A percentile compares a stretch with the other conserved stretches of the same genome.
These are phyloP conservation scores for Suhomyces faveliae DNA, from an alignment of 805 yeast species.

Conservation along the genomic window DNA sequence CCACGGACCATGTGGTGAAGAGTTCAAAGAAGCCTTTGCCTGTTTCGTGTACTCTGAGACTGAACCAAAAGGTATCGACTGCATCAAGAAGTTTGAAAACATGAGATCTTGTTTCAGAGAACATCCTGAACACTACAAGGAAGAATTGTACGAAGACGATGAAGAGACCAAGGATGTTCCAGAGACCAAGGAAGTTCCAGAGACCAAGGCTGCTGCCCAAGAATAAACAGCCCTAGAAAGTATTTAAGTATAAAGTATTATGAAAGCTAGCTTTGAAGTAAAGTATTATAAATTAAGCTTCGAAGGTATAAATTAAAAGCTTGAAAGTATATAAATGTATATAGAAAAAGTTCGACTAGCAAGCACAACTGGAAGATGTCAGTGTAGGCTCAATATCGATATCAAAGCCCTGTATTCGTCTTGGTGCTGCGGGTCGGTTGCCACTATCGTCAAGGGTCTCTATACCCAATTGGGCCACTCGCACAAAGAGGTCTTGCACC, in stretches of 20 bases:
- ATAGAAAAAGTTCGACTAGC: constrained; percentile 9
- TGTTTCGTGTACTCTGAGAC: constrained; percentile 92
- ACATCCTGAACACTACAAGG: constrained; percentile 91
- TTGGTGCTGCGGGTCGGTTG: constrained; percentile 5
- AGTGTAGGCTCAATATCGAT: constrained; percentile 22
- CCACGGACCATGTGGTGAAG: constrained; percentile 96
- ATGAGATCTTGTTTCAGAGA: constrained; percentile 95
- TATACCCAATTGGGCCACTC: constrained; percentile 39
- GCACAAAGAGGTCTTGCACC: constrained; percentile 34
- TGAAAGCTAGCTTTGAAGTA: too few relatives aligned
- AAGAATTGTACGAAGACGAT: constrained; percentile 84
- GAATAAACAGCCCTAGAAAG: too few relatives aligned
- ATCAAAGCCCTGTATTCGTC: constrained; percentile 29
- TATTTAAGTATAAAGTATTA: too few relatives aligned
- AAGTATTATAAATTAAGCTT: too few relatives aligned
- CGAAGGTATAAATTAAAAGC: background rate
- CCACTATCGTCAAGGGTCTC: constrained; percentile 11
- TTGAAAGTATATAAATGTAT: background rate
- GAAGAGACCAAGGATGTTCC: constrained; percentile 7
- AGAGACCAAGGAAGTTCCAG: constrained; percentile 7
- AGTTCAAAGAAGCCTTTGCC: constrained; percentile 89
- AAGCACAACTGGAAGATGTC: constrained; percentile 19
- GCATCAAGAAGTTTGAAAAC: constrained; percentile 81
- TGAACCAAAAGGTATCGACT: constrained; percentile 96
- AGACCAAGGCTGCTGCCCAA: constrained; percentile 2